Base-by-base conservation (phyloP, 495 filamentous ascomycete species). In the Talaromyces wortmannii region DNA sequence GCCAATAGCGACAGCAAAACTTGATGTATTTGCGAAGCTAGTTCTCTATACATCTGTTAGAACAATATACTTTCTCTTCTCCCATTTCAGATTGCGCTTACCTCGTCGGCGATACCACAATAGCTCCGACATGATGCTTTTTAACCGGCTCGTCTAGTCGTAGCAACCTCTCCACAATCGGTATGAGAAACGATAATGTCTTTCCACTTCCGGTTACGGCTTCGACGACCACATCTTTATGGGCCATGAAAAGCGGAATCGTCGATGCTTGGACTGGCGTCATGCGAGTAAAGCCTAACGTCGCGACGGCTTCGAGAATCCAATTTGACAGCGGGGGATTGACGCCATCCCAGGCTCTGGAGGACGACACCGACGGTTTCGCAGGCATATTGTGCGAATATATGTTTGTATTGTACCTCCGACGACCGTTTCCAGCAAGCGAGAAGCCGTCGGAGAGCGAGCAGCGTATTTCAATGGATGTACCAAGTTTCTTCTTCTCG, bases 201-300 rank as follows among this genome's bases (percentile, higher is more conserved):
- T 98, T 98, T 45, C 94, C 94, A 64, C 88, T 94, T 7, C 95
- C 94, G 3, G 94, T 98, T 7, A 97, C 94, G 2, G 94, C 95
- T 67, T 96, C 92, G 30, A 97, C 92, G 3, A 97, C 92, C 0
- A 97, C 92, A 72, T 97, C 94, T 62, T 97, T 97, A 68, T 97
- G 90, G 7, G 84, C 86, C 71, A 90, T 84, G 68, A 97, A 95
- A 13, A 96, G 79, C 10, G 92, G 92, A 59, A 97, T 90, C 13
- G 87, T 86, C n/a, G 88, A 92, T 18, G 91, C 89, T 68, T 98
- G 94, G 13, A 97, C 94, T 1, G 94, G 94, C 3, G 94, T 98
- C 74, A 92, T 95, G 61, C 85, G 83, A 46, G 76, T 77, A 67
- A 96, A 96, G 46, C 91, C 89, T 86, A 92, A 90, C 50, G 83